Conservation (phyloP, 139 green algal genomes). For the Eudorina sp. region DNA sequence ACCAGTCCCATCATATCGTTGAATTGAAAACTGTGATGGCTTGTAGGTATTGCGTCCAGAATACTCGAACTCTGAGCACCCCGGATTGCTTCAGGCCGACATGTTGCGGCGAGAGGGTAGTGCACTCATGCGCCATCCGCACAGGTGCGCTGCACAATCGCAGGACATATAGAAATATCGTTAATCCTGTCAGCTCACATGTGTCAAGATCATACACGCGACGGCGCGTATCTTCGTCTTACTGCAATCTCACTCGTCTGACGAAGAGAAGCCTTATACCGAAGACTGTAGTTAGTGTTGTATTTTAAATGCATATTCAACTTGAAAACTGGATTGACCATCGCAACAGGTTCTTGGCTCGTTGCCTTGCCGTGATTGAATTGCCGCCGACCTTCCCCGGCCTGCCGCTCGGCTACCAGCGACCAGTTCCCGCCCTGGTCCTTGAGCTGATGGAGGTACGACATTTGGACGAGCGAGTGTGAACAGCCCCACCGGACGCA, state of each 20-base stretch:
- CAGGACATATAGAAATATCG: neutral
- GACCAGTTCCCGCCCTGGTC: neutral
- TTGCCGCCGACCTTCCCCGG: conserved; percentile 10
- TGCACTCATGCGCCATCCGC: neutral
- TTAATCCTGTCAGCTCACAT: neutral
- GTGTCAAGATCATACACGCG: neutral
- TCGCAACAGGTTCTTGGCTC: neutral
- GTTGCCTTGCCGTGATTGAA: neutral
- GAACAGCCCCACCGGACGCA: no score
- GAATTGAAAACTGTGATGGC: neutral
- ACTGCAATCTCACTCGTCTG: neutral
- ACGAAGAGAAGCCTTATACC: neutral
- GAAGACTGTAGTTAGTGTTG: neutral
- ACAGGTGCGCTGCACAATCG: neutral
- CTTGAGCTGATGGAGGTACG: conserved; percentile 27
- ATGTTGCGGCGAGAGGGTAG: neutral
- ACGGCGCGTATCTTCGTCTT: neutral
- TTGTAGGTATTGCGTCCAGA: neutral
- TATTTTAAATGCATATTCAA: neutral
- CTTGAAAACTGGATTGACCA: neutral
- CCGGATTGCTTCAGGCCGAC: neutral
- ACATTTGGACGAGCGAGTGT: no score
- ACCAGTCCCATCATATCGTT: neutral
- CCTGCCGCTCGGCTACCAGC: neutral
- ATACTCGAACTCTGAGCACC: neutral